Evolutionary conservation across 768 basidiomycete genomes (phyloP).

Genomic region (Tylopilus rubrobrunneus): DNA sequence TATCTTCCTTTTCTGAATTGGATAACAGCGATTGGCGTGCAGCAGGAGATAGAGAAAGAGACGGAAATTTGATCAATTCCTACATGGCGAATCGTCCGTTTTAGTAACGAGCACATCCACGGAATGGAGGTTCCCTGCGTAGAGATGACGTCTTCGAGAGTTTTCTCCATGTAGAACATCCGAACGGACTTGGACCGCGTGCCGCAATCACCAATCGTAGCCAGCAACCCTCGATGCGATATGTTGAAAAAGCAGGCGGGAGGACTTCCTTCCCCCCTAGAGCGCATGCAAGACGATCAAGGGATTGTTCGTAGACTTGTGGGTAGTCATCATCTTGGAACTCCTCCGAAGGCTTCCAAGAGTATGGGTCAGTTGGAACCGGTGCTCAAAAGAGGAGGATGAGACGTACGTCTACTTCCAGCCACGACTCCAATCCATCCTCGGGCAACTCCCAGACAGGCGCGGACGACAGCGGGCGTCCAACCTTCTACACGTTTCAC

Average conservation of each 20-base stretch:
- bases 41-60: slow-evolving; percentile 62
- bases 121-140: too few relatives aligned
- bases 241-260: slow-evolving; percentile 75
- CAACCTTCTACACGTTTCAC: slow-evolving; percentile 66
- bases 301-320: slow-evolving; percentile 74
- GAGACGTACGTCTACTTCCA: slow-evolving; percentile 67
- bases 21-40: slow-evolving; percentile 65
- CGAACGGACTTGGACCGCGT: slow-evolving; percentile 79
- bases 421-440: slow-evolving; percentile 56
- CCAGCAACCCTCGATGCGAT: slow-evolving; percentile 79
- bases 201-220: slow-evolving; percentile 81
- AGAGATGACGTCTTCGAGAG: slow-evolving; percentile 67
- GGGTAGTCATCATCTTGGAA: slow-evolving; percentile 61
- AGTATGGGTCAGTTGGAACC: neutral
- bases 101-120: slow-evolving; percentile 3
- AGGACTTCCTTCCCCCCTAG: slow-evolving; percentile 73
- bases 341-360: slow-evolving; percentile 56
- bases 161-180: slow-evolving; percentile 79
- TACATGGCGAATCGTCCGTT: slow-evolving; percentile 26
- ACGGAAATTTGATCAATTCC: slow-evolving; percentile 88
- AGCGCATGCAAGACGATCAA: slow-evolving; percentile 79
- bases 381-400: slow-evolving; percentile 11
- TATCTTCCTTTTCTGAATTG: slow-evolving; percentile 32
- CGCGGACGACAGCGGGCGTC: slow-evolving; percentile 65
- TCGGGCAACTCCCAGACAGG: slow-evolving; percentile 71